phyloP scores from a whole-genome alignment of 2,329 filamentous ascomycete genomes.

The Talaromyces verruculosus region DNA sequence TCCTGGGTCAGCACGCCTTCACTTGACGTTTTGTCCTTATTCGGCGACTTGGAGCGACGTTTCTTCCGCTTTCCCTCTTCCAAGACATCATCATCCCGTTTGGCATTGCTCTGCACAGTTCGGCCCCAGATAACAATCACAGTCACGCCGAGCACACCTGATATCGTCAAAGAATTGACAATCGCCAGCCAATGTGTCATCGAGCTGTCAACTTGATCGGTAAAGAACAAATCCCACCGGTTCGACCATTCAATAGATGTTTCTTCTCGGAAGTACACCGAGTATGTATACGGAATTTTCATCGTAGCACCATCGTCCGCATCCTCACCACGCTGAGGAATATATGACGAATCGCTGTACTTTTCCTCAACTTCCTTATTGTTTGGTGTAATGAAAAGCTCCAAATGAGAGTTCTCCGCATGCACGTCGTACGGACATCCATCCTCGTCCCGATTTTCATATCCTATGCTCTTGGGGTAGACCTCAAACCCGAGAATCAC shows the following conservation, averaged over 20 bases:
- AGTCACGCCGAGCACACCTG: slow-evolving; percentile 72
- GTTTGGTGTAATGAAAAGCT: slow-evolving; percentile 67
- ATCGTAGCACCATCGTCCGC: slow-evolving; percentile 65
- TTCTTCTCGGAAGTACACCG: slow-evolving; percentile 85
- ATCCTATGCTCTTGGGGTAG: slow-evolving; percentile 78
- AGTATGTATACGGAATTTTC: slow-evolving; percentile 81
- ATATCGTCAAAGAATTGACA: slow-evolving; percentile 81
- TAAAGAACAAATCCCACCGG: slow-evolving; percentile 87
- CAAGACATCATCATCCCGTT: slow-evolving; percentile 64
- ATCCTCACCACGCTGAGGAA: slow-evolving; percentile 57
- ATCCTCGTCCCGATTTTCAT: slow-evolving; percentile 58
- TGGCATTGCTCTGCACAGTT: slow-evolving; percentile 77
- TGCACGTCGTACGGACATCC: slow-evolving; percentile 70
- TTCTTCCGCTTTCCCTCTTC: slow-evolving; percentile 66
- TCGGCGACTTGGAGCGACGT: slow-evolving; percentile 48
- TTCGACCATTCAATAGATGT: slow-evolving; percentile 76
- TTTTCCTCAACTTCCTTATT: slow-evolving; percentile 56
- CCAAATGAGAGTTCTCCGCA: slow-evolving; percentile 63
- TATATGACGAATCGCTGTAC: slow-evolving; percentile 61
- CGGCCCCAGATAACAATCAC: slow-evolving; percentile 78
- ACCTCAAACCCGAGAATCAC: slow-evolving; percentile 87
- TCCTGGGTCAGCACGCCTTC: slow-evolving; percentile 62
- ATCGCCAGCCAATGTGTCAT: slow-evolving; percentile 88
- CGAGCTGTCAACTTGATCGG: slow-evolving; percentile 77
- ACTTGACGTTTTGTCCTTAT: slow-evolving; percentile 46